Percentiles rank a stretch among this genome's conserved stretches.
phyloP scores from a whole-genome alignment of 169 alveolate genomes.

The Plasmodium relictum region DNA sequence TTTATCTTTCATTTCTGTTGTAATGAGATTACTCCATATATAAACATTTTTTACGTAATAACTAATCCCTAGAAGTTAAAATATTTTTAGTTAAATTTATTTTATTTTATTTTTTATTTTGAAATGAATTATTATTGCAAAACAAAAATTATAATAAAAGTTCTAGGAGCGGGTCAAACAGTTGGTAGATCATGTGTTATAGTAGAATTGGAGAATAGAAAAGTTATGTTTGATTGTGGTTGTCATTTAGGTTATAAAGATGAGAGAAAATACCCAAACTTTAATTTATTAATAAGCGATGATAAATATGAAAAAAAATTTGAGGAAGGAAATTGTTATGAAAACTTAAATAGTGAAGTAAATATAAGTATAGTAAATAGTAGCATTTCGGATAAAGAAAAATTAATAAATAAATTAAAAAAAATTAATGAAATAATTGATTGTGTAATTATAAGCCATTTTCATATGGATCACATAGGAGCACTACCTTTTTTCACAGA shows the following conservation, averaged over 20 bases:
- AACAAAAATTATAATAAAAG: slow-evolving; percentile 80
- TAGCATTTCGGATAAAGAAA: slow-evolving; percentile 44
- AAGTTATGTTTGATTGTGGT: slow-evolving; percentile 98
- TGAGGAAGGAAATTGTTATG: slow-evolving; percentile 19
- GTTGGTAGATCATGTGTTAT: slow-evolving; percentile 98
- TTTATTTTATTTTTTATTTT: background rate
- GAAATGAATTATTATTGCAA: slow-evolving; percentile 28
- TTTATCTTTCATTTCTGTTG: too few relatives aligned
- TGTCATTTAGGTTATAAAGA: slow-evolving; percentile 96
- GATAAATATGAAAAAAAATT: background rate
- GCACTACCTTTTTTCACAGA: slow-evolving; percentile 99
- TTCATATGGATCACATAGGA: slow-evolving; percentile 99
- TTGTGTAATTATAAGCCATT: slow-evolving; percentile 96
- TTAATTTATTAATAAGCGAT: slow-evolving; percentile 82
- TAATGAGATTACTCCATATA: too few relatives aligned
- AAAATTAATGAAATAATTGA: slow-evolving; percentile 88
- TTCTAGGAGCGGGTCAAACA: slow-evolving; percentile 99
- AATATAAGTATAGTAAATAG: slow-evolving; percentile 73
- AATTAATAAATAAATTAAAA: slow-evolving; percentile 52
- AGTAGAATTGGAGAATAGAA: slow-evolving; percentile 93
- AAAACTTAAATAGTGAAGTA: slow-evolving; percentile 33
- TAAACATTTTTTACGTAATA: too few relatives aligned
- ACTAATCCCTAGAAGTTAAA: too few relatives aligned
- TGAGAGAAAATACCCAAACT: slow-evolving; percentile 96
- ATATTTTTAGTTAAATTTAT: too few relatives aligned